Evolutionary conservation across 768 basidiomycete genomes (phyloP).

Genomic region (Lepiota brunneoincarnata): DNA sequence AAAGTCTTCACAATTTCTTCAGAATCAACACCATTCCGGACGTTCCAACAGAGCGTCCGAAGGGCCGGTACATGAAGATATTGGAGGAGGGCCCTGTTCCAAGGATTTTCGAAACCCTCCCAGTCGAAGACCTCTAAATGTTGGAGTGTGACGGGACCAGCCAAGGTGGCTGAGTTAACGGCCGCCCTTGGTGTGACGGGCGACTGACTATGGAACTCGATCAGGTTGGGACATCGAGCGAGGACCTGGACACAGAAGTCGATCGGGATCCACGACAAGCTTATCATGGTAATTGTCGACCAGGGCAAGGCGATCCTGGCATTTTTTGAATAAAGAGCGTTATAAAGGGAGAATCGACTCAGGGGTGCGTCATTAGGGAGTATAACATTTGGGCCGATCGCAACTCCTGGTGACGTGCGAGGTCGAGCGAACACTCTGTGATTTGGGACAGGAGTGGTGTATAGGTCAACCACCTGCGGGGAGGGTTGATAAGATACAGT

Average conservation of each 20-base stretch:
- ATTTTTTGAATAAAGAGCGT: not conserved
- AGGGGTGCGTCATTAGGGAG: not conserved
- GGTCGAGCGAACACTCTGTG: not conserved
- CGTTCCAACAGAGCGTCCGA: not conserved
- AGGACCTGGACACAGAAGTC: constrained; percentile 1
- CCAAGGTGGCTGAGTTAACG: not conserved
- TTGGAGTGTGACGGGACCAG: not conserved
- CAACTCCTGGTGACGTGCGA: not conserved
- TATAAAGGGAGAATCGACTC: not conserved
- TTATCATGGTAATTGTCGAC: not conserved
- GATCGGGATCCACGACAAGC: not conserved
- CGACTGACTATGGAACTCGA: not conserved
- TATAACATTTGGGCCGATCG: not conserved
- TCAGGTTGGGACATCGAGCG: not conserved
- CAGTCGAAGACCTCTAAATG: not conserved
- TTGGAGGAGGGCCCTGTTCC: not conserved
- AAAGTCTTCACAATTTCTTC: not conserved
- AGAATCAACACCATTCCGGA: not conserved
- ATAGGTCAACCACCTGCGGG: not conserved
- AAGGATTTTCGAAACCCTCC: not conserved
- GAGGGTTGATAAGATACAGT: not conserved
- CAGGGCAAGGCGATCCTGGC: not conserved
- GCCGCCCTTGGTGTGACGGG: not conserved
- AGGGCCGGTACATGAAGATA: not conserved
- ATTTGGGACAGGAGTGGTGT: not conserved